Base-by-base conservation (phyloP, 768 basidiomycete genomes). In the Tricholoma bakamatsutake region DNA sequence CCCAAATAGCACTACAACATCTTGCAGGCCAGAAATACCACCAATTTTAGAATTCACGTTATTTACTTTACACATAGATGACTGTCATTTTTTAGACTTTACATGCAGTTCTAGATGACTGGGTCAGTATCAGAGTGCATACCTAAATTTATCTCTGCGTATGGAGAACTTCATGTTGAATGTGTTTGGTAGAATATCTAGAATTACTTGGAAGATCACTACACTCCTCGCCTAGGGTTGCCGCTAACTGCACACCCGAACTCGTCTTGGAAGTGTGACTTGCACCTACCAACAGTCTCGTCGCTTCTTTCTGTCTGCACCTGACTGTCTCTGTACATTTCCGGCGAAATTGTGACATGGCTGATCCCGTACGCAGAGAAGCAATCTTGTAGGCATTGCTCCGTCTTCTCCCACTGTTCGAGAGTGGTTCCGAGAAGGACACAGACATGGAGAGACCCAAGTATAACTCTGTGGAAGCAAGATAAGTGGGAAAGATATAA, bases 271-370 rank as follows among this genome's bases (percentile, higher is more conserved):
- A 70, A 72, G 11, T 72, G 69, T 4, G 72, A 62, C 17, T 69
- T 65, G 62, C 76, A 76, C 17, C 70, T 63, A 7, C 61, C 62
- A 18, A 64, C 31, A 21, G 40, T 42, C 28, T 69, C 67, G 15
- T 71, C 71, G 30, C 62, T 68, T 1, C 64, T 57, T n/a, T 64
- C 21, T 24, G 21, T 24, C 21, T 24, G 21, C 21, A 68, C 54
- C 48, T 67, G 69, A 55, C 63, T 63, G 52, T 72, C 69, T 37
- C 69, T 68, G 7, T 68, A 66, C 35, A 78, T 70, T 64, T 81
- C 80, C 18, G 80, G 80, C 5, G 79, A 77, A 53, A 82, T 81
- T 10, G 80, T 82, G 49, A 80, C 79, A 67, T 82, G 80, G 52
- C 65, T 74, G 51, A 82, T 75, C 5, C 80, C 80, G 60, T 80